These are phyloP conservation scores for Saturnispora ahearnii DNA, from an alignment of 805 yeast genomes.

Conservation along the genomic window DNA sequence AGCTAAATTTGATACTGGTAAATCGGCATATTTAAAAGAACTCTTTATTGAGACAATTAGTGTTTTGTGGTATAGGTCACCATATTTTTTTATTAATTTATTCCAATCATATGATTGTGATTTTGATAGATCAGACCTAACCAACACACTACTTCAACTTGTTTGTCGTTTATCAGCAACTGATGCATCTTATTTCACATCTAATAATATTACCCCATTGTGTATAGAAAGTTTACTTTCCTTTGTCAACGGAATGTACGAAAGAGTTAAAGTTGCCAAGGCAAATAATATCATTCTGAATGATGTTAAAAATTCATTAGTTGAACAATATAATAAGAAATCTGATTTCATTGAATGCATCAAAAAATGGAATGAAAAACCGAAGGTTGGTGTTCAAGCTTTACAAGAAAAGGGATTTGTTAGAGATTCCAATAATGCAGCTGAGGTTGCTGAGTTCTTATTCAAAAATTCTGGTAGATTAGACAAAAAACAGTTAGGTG, in stretches of 20 bases:
- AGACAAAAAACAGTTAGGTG: constrained; percentile 84
- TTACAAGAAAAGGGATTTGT: constrained; percentile 63
- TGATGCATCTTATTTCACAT: constrained; percentile 69
- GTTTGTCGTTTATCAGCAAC: constrained; percentile 76
- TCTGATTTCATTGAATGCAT: constrained; percentile 72
- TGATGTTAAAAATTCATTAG: constrained; percentile 24
- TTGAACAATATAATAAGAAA: constrained; percentile 45
- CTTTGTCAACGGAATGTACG: constrained; percentile 54
- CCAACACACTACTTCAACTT: constrained; percentile 56
- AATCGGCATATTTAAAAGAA: constrained; percentile 53
- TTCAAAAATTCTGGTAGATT: constrained; percentile 71
- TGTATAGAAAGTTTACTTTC: constrained; percentile 83
- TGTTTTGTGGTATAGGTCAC: constrained; percentile 71
- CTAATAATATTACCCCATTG: constrained; percentile 85
- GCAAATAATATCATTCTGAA: constrained; percentile 17
- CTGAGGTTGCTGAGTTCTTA: constrained; percentile 67
- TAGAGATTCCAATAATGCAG: constrained; percentile 34
- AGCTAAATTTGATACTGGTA: constrained; percentile 38
- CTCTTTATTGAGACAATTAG: constrained; percentile 77
- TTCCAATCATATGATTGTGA: constrained; percentile 88
- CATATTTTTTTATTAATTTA: constrained; percentile 63
- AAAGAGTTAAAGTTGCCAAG: constrained; percentile 33
- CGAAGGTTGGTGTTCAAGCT: constrained; percentile 62
- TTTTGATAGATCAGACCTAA: constrained; percentile 72
- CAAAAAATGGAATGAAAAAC: constrained; percentile 65